Evolutionary conservation across 1,284 basidiomycete genomes (phyloP).

Genomic region (Trametes versicolor): DNA sequence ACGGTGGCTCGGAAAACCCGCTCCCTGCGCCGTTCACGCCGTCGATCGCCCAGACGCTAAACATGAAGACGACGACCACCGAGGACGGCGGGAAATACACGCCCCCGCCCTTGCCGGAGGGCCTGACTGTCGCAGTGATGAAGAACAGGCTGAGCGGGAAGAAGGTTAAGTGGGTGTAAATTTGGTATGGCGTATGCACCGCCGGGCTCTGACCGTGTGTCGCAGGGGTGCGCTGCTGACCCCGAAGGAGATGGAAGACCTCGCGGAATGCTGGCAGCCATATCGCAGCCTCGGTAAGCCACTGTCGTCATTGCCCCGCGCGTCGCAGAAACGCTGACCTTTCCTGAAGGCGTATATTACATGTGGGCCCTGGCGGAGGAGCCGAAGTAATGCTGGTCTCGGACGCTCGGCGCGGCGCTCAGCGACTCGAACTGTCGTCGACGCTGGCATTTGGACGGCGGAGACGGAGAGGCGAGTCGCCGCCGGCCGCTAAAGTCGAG

Average conservation of each 20-base stretch:
- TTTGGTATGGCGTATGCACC: conserved; percentile 16
- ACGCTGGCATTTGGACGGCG: background rate
- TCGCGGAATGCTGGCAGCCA: conserved; percentile 83
- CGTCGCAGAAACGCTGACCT: conserved; percentile 18
- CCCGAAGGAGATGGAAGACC: conserved; percentile 83
- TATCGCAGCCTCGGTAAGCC: conserved; percentile 78
- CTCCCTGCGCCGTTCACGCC: conserved; percentile 74
- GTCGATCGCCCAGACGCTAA: conserved; percentile 65
- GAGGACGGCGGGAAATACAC: conserved; percentile 27
- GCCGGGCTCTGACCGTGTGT: conserved; percentile 8
- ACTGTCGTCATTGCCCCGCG: conserved; percentile 16
- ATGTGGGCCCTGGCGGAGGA: conserved; percentile 67
- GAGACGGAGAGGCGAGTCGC: background rate
- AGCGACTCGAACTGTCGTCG: background rate
- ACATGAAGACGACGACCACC: conserved; percentile 36
- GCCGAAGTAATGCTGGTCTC: conserved; percentile 34
- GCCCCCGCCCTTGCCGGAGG: conserved; percentile 61
- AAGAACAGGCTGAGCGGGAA: conserved; percentile 78
- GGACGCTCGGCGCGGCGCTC: background rate
- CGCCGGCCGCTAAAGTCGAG: conserved; percentile 4
- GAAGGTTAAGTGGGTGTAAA: conserved; percentile 75
- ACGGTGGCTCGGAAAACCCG: conserved; percentile 33
- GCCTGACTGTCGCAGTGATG: conserved; percentile 67
- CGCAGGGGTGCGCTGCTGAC: conserved; percentile 80
- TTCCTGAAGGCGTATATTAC: conserved; percentile 61